These are phyloP conservation scores for Trypanosomatidae sp. DNA, from an alignment of 208 protist genomes.

Conservation along the genomic window DNA sequence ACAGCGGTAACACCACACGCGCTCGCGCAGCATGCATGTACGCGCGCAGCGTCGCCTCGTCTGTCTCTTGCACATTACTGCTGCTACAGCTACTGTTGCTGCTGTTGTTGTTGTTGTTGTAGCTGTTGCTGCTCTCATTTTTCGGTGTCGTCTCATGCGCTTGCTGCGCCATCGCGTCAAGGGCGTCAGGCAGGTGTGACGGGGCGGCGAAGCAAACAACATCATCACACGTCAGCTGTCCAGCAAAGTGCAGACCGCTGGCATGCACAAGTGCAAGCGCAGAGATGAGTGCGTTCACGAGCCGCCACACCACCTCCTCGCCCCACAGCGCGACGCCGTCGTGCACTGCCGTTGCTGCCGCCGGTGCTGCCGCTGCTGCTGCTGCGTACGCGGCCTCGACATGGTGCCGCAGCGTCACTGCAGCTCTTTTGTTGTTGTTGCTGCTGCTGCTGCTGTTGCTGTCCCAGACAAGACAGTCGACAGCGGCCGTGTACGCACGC, in stretches of 20 bases:
- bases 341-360: neutral
- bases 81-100: neutral
- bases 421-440: too few relatives aligned
- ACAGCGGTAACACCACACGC: too few relatives aligned
- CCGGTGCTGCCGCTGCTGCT: neutral
- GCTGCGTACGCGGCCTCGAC: too few relatives aligned
- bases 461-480: too few relatives aligned
- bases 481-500: too few relatives aligned
- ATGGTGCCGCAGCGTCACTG: too few relatives aligned
- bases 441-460: too few relatives aligned
- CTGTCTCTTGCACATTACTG: too few relatives aligned
- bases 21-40: too few relatives aligned
- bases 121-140: neutral
- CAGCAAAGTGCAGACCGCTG: constrained; percentile 45
- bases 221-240: constrained; percentile 35
- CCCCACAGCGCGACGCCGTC: constrained; percentile 26
- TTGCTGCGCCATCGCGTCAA: constrained; percentile 1
- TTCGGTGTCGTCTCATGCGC: constrained; percentile 1
- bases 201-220: constrained; percentile 53
- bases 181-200: constrained; percentile 3
- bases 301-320: constrained; percentile 64
- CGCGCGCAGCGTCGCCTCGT: too few relatives aligned
- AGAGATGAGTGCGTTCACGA: constrained; percentile 47
- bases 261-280: constrained; percentile 43
- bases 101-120: neutral